Base-by-base conservation (phyloP, 441 rosid species). In the Theobroma grandiflorum region DNA sequence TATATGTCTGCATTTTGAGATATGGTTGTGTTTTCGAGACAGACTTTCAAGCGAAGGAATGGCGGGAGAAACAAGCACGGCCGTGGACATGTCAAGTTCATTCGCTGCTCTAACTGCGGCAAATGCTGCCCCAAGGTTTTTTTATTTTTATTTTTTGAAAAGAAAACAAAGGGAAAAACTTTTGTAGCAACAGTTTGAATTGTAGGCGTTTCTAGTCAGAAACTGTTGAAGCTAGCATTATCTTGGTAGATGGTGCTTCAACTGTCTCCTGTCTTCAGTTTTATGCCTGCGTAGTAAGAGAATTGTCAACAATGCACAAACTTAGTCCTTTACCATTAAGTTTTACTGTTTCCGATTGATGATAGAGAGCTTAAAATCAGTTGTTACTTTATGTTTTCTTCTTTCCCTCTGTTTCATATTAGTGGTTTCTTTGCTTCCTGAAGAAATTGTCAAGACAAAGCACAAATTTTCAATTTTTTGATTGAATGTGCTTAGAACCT, bases 41-140 rank as follows among this genome's bases (percentile, higher is more conserved):
- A 26, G 98, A 93, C 98, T 8, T 93, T 93, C 90, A 95, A 96
- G 90, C 91, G 98, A 3, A 88, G 98, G 84, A 95, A 95, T 8
- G 97, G 98, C 47, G 98, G 98, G 12, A 91, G 98, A 63, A 94
- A 94, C 93, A 96, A 96, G 92, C 98, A 94, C 78, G 95, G 97
- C 78, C 95, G 98, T 18, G 99, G 98, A 8, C 99, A 96, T 52
- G 94, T 90, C 77, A 95, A 94, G 74, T 88, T 92, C 76, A 91
- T 94, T 58, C 92, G 99, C 80, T 96, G 99, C 82, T 95, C 99
- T 81, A 95, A 95, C 87, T 95, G 99, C 77, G 98, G 97, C 15
- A 96, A 95, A 49, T 93, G 98, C 85, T 96, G 98, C 78, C 98
- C 98, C 0, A 94, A 96, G 93, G 99, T 91, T 73, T 16, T 6